These are phyloP conservation scores for Russula dissimulans DNA, from an alignment of 768 basidiomycete species.

Conservation along the genomic window DNA sequence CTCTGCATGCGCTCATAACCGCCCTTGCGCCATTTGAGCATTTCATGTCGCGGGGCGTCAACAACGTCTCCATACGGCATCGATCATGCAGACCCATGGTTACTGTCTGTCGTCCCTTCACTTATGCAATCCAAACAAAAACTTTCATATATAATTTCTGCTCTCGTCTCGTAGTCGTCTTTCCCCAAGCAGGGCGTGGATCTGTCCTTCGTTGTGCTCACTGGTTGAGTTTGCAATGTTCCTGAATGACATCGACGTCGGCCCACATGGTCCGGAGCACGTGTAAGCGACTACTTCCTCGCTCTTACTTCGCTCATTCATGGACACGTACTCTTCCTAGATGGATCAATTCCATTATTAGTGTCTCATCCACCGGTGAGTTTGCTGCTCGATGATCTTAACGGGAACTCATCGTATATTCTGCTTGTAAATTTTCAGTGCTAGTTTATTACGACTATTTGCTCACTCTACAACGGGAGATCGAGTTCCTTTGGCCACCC, in stretches of 20 bases:
- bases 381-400: not conserved
- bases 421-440: constrained; percentile 9
- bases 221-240: not conserved
- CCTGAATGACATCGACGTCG: not conserved
- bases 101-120: too few relatives aligned
- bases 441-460: constrained; percentile 27
- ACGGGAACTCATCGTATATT: not conserved
- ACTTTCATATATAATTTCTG: not conserved
- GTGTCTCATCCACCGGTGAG: constrained; percentile 1
- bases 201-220: not conserved
- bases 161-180: too few relatives aligned
- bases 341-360: not conserved
- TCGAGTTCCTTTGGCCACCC: constrained; percentile 35
- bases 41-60: too few relatives aligned
- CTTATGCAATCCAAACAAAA: not conserved
- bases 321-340: not conserved
- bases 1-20: too few relatives aligned
- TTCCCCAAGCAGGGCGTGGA: not conserved
- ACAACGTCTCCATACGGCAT: too few relatives aligned
- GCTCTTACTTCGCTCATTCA: not conserved
- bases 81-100: not conserved
- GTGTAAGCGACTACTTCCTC: not conserved
- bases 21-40: too few relatives aligned
- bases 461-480: constrained; percentile 29
- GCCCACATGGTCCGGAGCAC: not conserved